phyloP scores from a whole-genome alignment of 192 early-diverging fungal species.

The Globomyces pollinis-pini region DNA sequence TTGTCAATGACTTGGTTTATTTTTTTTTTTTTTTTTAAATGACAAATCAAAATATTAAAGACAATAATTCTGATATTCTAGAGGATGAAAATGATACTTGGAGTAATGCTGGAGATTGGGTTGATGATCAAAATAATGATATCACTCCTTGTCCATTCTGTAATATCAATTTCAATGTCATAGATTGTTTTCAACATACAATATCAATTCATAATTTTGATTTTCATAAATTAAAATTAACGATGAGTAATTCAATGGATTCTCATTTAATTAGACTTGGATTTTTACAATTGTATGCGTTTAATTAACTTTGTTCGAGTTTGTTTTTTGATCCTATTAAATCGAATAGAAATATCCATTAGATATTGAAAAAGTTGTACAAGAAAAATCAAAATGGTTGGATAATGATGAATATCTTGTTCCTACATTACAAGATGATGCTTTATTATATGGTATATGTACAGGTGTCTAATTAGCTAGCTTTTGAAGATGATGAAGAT shows the following conservation, averaged over 20 bases:
- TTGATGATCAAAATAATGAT: not conserved
- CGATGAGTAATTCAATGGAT: constrained; percentile 14
- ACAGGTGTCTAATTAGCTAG: too few relatives aligned
- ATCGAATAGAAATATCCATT: not conserved
- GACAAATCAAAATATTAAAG: not conserved
- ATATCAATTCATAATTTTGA: constrained; percentile 23
- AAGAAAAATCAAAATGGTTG: constrained; percentile 13
- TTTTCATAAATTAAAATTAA: constrained; percentile 15
- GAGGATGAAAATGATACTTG: constrained; percentile 3
- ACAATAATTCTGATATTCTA: constrained; percentile 8
- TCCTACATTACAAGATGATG: constrained; percentile 45
- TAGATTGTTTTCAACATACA: constrained; percentile 18
- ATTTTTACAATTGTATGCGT: constrained; percentile 23
- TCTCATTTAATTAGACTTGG: constrained; percentile 13
- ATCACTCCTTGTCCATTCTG: constrained; percentile 2
- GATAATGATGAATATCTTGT: constrained; percentile 33
- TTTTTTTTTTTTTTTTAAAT: constrained; percentile 9
- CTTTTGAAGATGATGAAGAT: constrained; percentile 22
- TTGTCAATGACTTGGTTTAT: not conserved
- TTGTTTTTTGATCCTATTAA: too few relatives aligned
- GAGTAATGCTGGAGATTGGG: constrained; percentile 1
- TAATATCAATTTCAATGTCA: not conserved
- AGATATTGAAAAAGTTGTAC: not conserved
- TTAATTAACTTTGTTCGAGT: constrained; percentile 17
- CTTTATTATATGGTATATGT: constrained; percentile 43